phyloP scores from a whole-genome alignment of 2,329 filamentous ascomycete genomes.

The Fusarium vanettenii region DNA sequence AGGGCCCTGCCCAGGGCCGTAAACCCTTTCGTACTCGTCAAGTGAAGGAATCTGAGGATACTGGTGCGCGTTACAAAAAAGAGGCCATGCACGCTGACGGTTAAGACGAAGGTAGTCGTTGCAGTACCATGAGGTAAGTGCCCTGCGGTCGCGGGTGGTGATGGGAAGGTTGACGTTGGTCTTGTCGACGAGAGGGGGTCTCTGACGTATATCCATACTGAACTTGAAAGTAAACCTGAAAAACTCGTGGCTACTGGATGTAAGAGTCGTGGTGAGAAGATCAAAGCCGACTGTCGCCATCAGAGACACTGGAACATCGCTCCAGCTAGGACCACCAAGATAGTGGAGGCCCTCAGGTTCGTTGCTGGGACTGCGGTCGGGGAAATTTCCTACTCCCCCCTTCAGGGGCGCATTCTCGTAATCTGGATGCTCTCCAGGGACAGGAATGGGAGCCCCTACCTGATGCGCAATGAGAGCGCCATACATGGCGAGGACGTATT shows the following conservation, averaged over 20 bases:
- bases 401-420: neutral
- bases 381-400: neutral
- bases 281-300: constrained; percentile 9
- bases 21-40: neutral
- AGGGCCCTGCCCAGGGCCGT: neutral
- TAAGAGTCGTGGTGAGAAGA: neutral
- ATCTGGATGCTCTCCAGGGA: neutral
- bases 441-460: neutral
- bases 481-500: constrained; percentile 1
- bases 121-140: neutral
- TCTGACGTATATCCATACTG: neutral
- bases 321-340: neutral
- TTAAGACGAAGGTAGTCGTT: constrained; percentile 5
- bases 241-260: neutral
- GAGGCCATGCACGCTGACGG: constrained; percentile 4
- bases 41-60: neutral
- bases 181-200: neutral
- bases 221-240: neutral
- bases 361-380: neutral
- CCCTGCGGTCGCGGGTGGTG: neutral
- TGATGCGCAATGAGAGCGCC: constrained; percentile 6
- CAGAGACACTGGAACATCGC: neutral
- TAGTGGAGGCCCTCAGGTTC: neutral
- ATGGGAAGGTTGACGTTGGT: constrained; percentile 2
- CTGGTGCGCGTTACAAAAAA: neutral